Conservation (phyloP, 1,284 basidiomycete genomes). For the Trichosporon asahii region DNA sequence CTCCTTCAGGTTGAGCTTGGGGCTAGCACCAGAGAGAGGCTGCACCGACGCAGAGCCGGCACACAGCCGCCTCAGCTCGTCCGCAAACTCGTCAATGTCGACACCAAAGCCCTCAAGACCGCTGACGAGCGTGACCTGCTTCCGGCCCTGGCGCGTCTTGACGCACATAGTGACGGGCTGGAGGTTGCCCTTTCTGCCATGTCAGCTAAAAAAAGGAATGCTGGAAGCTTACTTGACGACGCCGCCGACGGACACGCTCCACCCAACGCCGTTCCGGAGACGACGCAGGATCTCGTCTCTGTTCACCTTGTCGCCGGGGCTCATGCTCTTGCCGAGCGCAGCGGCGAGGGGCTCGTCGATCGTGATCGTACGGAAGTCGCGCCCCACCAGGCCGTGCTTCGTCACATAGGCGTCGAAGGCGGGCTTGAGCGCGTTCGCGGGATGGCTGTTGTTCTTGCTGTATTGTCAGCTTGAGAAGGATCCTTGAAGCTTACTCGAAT, state of each 20-base stretch:
- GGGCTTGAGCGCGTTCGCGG: slow-evolving; percentile 52
- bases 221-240: slow-evolving; percentile 32
- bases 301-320: slow-evolving; percentile 38
- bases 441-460: slow-evolving; percentile 35
- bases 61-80: slow-evolving; percentile 70
- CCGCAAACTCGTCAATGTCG: slow-evolving; percentile 67
- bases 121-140: slow-evolving; percentile 69
- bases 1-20: slow-evolving; percentile 55
- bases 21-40: slow-evolving; percentile 46
- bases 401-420: slow-evolving; percentile 64
- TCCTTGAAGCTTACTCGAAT: slow-evolving; percentile 56
- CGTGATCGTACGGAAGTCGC: slow-evolving; percentile 66
- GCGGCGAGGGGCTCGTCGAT: slow-evolving; percentile 59
- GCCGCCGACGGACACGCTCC: slow-evolving; percentile 42
- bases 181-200: slow-evolving; percentile 67
- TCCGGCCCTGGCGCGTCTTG: slow-evolving; percentile 71
- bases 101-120: slow-evolving; percentile 73
- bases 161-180: slow-evolving; percentile 65
- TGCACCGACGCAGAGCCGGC: slow-evolving; percentile 67
- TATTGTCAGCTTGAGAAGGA: slow-evolving; percentile 4
- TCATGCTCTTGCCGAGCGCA: slow-evolving; percentile 56
- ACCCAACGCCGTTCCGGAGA: slow-evolving; percentile 34
- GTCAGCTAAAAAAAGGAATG: background rate
- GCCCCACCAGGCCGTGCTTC: slow-evolving; percentile 61
- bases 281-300: slow-evolving; percentile 64